phyloP scores from a whole-genome alignment of 2,329 filamentous ascomycete genomes.

The Aspergillus calidoustus region DNA sequence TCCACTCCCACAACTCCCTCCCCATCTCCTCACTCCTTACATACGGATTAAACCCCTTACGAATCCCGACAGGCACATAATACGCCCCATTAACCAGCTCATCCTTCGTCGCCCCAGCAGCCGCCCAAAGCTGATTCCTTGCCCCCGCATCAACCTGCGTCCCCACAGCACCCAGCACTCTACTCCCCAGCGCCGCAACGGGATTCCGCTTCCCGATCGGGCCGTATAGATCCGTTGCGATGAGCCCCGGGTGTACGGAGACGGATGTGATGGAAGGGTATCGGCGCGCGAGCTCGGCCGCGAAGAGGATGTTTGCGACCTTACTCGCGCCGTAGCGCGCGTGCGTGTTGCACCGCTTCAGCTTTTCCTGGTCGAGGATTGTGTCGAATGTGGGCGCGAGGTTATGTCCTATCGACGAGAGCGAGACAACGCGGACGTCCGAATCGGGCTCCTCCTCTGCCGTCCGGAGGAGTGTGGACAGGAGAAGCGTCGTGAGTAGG shows the following conservation, averaged over 20 bases:
- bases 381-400: slow-evolving; percentile 28
- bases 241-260: slow-evolving; percentile 54
- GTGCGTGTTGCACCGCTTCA: slow-evolving; percentile 40
- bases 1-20: slow-evolving; percentile 40
- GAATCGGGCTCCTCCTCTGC: slow-evolving; percentile 3
- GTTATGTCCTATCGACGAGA: slow-evolving; percentile 15
- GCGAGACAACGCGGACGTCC: slow-evolving; percentile 14
- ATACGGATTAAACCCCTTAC: slow-evolving; percentile 34
- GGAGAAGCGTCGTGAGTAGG: slow-evolving; percentile 32
- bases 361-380: slow-evolving; percentile 35
- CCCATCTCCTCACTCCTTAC: slow-evolving; percentile 31
- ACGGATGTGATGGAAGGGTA: slow-evolving; percentile 42
- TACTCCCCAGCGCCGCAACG: slow-evolving; percentile 16
- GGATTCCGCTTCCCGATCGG: slow-evolving; percentile 21
- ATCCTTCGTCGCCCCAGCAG: slow-evolving; percentile 30
- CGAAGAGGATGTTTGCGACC: slow-evolving; percentile 53
- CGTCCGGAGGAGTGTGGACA: slow-evolving; percentile 9
- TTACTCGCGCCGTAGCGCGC: slow-evolving; percentile 51
- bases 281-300: slow-evolving; percentile 46
- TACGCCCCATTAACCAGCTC: slow-evolving; percentile 34
- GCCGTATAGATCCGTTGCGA: slow-evolving; percentile 38
- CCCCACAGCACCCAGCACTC: slow-evolving; percentile 22
- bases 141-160: slow-evolving; percentile 30
- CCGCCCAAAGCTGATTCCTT: slow-evolving; percentile 37
- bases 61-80: slow-evolving; percentile 36